Conservation (phyloP, 1,284 basidiomycete species). For the Sanghuangporus sanghuang region DNA sequence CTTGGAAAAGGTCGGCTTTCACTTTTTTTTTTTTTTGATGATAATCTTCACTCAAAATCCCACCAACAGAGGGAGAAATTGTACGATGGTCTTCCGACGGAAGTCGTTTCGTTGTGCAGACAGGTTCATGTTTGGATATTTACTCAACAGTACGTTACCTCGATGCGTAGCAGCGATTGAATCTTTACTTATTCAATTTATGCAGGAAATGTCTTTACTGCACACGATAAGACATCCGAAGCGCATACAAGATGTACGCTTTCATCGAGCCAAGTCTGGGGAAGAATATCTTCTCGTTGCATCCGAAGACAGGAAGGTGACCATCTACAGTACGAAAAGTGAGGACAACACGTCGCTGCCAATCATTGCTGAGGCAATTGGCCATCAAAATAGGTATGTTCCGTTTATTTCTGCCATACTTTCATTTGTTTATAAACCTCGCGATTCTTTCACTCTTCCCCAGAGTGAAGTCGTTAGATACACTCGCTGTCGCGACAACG, state of each 20-base stretch:
- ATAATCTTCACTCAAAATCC: not conserved
- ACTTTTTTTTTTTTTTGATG: not conserved
- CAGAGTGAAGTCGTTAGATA: constrained; percentile 67
- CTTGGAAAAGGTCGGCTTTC: constrained; percentile 67
- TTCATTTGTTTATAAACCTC: not conserved
- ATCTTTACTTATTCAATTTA: not conserved
- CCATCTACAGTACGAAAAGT: constrained; percentile 58
- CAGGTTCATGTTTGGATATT: constrained; percentile 72
- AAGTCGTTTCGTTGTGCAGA: constrained; percentile 72
- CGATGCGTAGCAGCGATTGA: constrained; percentile 1
- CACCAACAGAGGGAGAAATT: constrained; percentile 71
- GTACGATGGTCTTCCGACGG: constrained; percentile 82
- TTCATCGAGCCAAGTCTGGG: constrained; percentile 42
- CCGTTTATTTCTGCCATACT: not conserved
- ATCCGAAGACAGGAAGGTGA: constrained; percentile 81
- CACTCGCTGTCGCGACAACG: constrained; percentile 51
- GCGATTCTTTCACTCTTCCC: not conserved
- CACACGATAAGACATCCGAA: constrained; percentile 70
- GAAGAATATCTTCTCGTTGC: constrained; percentile 70
- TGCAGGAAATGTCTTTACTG: constrained; percentile 65
- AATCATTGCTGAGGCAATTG: constrained; percentile 59
- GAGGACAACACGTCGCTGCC: constrained; percentile 39
- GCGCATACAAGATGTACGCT: constrained; percentile 76
- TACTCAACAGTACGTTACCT: constrained; percentile 64
- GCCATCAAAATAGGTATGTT: constrained; percentile 70